Percentiles rank a stretch among this genome's conserved stretches.
phyloP scores from a whole-genome alignment of 2,329 filamentous ascomycete species.

The Thielaviopsis populi region DNA sequence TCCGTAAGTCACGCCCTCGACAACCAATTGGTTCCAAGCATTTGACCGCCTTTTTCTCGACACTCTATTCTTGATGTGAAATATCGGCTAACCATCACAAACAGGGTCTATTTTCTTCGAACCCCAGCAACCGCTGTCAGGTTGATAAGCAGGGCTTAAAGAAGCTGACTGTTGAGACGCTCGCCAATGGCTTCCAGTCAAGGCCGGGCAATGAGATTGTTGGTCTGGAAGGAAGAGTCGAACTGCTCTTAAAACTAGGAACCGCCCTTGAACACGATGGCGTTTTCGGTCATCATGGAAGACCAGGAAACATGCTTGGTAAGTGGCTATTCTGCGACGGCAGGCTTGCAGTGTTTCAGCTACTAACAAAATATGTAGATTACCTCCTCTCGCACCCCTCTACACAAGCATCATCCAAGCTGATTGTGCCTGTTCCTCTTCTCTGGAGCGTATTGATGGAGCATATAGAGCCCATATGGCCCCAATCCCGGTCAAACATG shows the following conservation, averaged over 20 bases:
- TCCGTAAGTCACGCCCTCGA: constrained; percentile 27
- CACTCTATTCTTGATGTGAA: not conserved
- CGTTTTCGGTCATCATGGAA: constrained; percentile 67
- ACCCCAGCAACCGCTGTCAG: constrained; percentile 65
- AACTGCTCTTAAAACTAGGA: constrained; percentile 59
- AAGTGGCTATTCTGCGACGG: constrained; percentile 22
- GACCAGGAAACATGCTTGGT: constrained; percentile 93
- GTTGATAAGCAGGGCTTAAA: constrained; percentile 74
- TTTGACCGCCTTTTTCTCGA: no score
- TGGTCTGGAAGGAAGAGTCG: constrained; percentile 70
- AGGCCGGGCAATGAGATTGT: constrained; percentile 65
- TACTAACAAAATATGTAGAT: constrained; percentile 39
- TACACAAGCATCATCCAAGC: constrained; percentile 75
- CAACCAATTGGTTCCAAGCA: no score
- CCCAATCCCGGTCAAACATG: constrained; percentile 67
- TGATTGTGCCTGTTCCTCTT: constrained; percentile 72
- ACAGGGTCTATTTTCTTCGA: constrained; percentile 73
- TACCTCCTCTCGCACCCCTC: constrained; percentile 85
- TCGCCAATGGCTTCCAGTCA: constrained; percentile 76
- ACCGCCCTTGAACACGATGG: constrained; percentile 65
- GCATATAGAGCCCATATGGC: constrained; percentile 78
- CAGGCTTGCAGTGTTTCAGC: not conserved
- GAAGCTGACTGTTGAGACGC: constrained; percentile 54
- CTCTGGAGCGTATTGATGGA: constrained; percentile 87
- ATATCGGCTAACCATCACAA: not conserved